Percentiles rank a stretch among this genome's conserved stretches.
Conservation (phyloP, 257 asterid species). For the Osmanthus fragrans region DNA sequence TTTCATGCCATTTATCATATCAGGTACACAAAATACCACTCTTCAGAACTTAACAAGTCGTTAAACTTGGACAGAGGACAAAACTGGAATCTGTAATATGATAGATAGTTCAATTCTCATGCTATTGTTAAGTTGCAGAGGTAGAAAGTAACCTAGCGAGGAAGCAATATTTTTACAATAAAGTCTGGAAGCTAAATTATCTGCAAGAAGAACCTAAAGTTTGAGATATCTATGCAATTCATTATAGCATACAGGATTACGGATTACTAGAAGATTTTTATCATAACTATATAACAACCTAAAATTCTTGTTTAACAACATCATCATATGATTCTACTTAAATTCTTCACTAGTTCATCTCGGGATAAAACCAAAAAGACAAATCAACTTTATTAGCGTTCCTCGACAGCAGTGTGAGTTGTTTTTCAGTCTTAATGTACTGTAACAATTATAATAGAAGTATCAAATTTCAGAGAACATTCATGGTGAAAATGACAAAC, state of each 20-base stretch:
- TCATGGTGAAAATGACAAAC: conserved; percentile 14
- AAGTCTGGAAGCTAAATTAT: not conserved
- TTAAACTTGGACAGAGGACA: not conserved
- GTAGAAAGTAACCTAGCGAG: not conserved
- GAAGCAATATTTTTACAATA: not conserved
- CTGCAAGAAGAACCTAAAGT: not conserved
- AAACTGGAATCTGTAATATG: not conserved
- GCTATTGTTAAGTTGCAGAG: not conserved
- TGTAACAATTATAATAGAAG: conserved; percentile 9
- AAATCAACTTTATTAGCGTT: not conserved
- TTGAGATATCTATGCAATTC: not conserved
- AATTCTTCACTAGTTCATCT: conserved; percentile 2
- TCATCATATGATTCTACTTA: not conserved
- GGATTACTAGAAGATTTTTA: not conserved
- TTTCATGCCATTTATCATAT: not conserved
- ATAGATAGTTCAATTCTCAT: not conserved
- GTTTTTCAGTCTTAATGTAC: not conserved
- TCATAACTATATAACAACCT: not conserved
- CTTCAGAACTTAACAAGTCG: not conserved
- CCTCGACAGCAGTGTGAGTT: not conserved
- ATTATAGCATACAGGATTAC: not conserved
- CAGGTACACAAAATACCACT: no score
- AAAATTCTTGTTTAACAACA: not conserved
- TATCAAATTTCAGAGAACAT: not conserved
- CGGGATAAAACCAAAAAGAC: not conserved